Evolutionary conservation across 2,329 filamentous ascomycete genomes (phyloP).

Genomic region (Elsinoe fawcettii): DNA sequence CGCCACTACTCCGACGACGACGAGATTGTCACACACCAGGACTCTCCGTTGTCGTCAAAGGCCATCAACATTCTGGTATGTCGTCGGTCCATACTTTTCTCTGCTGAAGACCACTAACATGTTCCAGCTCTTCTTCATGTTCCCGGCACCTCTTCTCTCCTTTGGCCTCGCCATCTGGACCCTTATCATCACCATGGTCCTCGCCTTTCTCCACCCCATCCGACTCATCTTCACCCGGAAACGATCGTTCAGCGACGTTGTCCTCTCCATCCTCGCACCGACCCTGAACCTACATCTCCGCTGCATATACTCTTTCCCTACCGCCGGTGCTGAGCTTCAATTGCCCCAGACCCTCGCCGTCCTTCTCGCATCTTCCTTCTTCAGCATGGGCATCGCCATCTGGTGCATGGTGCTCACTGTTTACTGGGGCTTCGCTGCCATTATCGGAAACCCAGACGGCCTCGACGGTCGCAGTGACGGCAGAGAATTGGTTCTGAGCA

Average conservation of each 20-base stretch:
- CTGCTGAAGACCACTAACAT: neutral
- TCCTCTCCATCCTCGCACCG: slow-evolving; percentile 47
- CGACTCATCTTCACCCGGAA: slow-evolving; percentile 34
- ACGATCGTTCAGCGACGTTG: slow-evolving; percentile 42
- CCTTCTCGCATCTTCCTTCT: slow-evolving; percentile 48
- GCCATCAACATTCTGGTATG: slow-evolving; percentile 38
- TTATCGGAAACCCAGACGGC: slow-evolving; percentile 55
- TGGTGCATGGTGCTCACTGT: slow-evolving; percentile 52
- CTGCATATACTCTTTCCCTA: slow-evolving; percentile 38
- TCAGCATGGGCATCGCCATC: slow-evolving; percentile 49
- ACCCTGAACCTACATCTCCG: slow-evolving; percentile 46
- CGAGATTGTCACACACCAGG: slow-evolving; percentile 32
- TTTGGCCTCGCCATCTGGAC: slow-evolving; percentile 49
- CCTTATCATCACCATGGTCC: slow-evolving; percentile 43
- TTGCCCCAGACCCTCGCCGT: slow-evolving; percentile 40
- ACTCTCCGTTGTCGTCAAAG: slow-evolving; percentile 36
- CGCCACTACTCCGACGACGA: slow-evolving; percentile 22
- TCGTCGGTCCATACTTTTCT: slow-evolving; percentile 16
- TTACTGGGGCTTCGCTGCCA: slow-evolving; percentile 55
- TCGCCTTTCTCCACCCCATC: slow-evolving; percentile 43
- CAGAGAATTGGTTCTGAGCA: slow-evolving; percentile 49
- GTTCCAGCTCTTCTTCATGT: slow-evolving; percentile 44
- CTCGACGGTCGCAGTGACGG: slow-evolving; percentile 53
- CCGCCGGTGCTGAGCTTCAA: slow-evolving; percentile 32
- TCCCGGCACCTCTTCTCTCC: slow-evolving; percentile 48